phyloP scores from a whole-genome alignment of 148 eudicot species.

The Heliamphora exappendiculata region DNA sequence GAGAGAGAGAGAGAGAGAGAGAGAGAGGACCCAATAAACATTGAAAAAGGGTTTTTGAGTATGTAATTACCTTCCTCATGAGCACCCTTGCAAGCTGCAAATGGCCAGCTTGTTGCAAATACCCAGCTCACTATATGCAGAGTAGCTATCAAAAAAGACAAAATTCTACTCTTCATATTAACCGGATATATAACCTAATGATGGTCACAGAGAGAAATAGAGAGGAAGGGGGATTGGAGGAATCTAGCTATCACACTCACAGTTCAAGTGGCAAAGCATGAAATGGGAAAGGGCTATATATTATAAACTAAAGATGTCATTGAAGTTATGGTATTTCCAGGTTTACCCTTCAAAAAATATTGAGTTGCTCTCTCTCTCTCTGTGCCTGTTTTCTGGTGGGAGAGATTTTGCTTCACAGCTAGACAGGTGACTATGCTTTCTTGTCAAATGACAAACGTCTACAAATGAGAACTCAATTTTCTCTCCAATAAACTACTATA shows the following conservation, averaged over 20 bases:
- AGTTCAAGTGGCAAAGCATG: neutral
- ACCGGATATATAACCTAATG: neutral
- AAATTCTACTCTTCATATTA: constrained; percentile 14
- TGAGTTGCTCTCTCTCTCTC: too few relatives aligned
- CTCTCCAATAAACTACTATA: too few relatives aligned
- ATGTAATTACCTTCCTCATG: neutral
- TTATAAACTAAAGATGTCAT: too few relatives aligned
- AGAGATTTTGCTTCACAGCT: too few relatives aligned
- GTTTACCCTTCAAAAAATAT: too few relatives aligned
- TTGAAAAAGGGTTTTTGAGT: neutral
- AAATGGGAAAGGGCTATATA: constrained; percentile 4
- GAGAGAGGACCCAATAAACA: neutral
- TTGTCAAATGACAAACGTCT: too few relatives aligned
- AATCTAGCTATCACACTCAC: too few relatives aligned
- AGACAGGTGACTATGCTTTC: too few relatives aligned
- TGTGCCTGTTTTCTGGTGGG: too few relatives aligned
- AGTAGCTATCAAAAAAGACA: neutral
- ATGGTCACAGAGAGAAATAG: neutral
- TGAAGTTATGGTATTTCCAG: too few relatives aligned
- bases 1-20: neutral
- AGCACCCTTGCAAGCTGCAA: neutral
- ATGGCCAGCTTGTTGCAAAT: constrained; percentile 8
- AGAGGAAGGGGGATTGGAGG: neutral
- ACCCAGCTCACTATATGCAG: constrained; percentile 14
- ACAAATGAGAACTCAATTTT: too few relatives aligned